phyloP scores from a whole-genome alignment of 768 basidiomycete genomes.

The Leccinum imitatum region DNA sequence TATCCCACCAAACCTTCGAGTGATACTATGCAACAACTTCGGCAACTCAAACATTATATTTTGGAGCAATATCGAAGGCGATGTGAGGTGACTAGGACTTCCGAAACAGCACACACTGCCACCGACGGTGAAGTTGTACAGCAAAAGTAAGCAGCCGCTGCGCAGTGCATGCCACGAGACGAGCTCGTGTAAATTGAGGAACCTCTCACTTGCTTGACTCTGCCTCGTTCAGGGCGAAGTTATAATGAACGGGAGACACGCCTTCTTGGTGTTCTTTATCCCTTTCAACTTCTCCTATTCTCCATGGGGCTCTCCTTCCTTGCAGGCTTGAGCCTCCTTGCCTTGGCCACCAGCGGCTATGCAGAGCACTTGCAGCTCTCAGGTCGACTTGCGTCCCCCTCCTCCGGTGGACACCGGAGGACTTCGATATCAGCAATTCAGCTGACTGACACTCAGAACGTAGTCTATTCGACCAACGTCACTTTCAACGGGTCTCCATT shows the following conservation, averaged over 20 bases:
- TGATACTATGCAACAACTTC: no score
- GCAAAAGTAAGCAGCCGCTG: no score
- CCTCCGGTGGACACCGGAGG: conserved; percentile 24
- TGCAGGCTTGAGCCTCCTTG: conserved; percentile 8
- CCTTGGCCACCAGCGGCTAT: neutral
- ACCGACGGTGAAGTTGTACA: no score
- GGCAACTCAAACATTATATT: no score
- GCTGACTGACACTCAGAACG: conserved; percentile 32
- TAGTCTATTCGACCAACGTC: conserved; percentile 40
- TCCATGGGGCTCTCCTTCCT: conserved; percentile 16
- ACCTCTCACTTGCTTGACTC: neutral
- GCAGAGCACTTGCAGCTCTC: conserved; percentile 18
- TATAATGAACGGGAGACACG: conserved; percentile 2
- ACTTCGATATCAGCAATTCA: conserved; percentile 27
- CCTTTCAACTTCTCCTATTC: neutral
- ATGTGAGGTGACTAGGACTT: no score
- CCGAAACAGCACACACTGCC: no score
- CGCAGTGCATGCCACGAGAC: no score
- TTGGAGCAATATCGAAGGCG: no score
- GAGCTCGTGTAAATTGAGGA: no score
- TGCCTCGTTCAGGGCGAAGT: neutral
- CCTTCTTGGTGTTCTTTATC: neutral
- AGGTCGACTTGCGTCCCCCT: conserved; percentile 11
- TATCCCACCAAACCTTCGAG: no score
- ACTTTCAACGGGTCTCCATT: conserved; percentile 37